A percentile compares a stretch with the other conserved stretches of the same genome.
phyloP scores from a whole-genome alignment of 108 stramenopile species.

The Fistulifera pelliculosa region DNA sequence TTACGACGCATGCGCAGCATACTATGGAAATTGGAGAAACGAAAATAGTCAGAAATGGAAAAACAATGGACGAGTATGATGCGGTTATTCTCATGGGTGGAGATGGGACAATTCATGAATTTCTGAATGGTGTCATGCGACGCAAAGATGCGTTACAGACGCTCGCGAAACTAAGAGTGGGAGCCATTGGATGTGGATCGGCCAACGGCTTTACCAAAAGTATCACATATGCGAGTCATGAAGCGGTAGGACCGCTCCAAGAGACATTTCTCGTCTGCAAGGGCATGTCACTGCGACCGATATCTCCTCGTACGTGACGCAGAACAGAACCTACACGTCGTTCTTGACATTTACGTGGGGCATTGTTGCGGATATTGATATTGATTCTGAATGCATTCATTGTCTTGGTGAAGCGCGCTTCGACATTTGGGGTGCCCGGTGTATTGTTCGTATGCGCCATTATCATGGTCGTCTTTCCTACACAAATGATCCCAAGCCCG shows the following conservation, averaged over 20 bases:
- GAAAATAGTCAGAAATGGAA: background rate
- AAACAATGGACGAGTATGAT: slow-evolving; percentile 53
- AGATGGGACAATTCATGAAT: slow-evolving; percentile 78
- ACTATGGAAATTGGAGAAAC: slow-evolving; percentile 55
- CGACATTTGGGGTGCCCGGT: slow-evolving; percentile 72
- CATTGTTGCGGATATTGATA: slow-evolving; percentile 83
- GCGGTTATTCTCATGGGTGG: slow-evolving; percentile 72
- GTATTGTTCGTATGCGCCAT: slow-evolving; percentile 41
- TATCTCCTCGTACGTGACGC: slow-evolving; percentile 48
- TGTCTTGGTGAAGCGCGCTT: slow-evolving; percentile 60
- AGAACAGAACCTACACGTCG: slow-evolving; percentile 39
- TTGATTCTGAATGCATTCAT: slow-evolving; percentile 72
- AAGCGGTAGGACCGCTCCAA: slow-evolving; percentile 35
- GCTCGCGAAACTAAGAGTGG: slow-evolving; percentile 42
- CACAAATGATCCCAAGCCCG: slow-evolving; percentile 27
- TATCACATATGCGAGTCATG: slow-evolving; percentile 40
- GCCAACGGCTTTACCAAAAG: slow-evolving; percentile 77
- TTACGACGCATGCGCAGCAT: slow-evolving; percentile 47
- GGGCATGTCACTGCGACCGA: slow-evolving; percentile 45
- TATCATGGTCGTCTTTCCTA: slow-evolving; percentile 71
- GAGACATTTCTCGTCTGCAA: slow-evolving; percentile 65
- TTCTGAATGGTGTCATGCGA: slow-evolving; percentile 56
- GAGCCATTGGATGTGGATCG: slow-evolving; percentile 74
- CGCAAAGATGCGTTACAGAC: slow-evolving; percentile 36
- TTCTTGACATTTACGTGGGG: slow-evolving; percentile 80